Base-by-base conservation (phyloP, 768 basidiomycete species). In the Tricholoma flavovirens region DNA sequence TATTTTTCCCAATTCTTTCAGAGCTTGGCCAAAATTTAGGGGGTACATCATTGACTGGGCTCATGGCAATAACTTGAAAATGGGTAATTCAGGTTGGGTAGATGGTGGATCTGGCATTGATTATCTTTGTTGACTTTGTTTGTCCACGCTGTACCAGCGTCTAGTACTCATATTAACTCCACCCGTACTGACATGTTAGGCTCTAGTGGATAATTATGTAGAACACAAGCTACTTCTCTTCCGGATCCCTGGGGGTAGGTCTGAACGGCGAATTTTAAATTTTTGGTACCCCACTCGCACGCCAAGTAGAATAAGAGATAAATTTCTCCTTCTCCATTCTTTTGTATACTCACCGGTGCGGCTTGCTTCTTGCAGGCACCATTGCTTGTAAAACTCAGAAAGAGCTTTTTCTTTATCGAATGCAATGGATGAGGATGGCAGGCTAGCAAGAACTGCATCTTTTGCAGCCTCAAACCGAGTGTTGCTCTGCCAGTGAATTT, bases 401-500 rank as follows among this genome's bases (percentile, higher is more conserved):
- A 92, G 74, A 0, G 85, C 84, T n/a, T 72, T 70, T 67, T 93
- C 89, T 62, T 78, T 84, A 64, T 81, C 80, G 42, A 81, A 73
- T 0, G 75, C 49, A 0, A 81, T 73, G 7, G 80, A 72, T 2
- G 75, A 69, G 8, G 74, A 65, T 0, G 86, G 84, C 24, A 89
- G 75, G 53, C 82, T 76, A 8, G 74, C 65, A 11, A 90, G 74
- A 19, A 83, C 73, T 9, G 81, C 76, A 21, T 77, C 69, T 69
- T 86, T 88, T 32, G 83, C 88, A 8, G 78, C 75, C 65, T 89
- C 83, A 66, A 91, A 93, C n/a, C 90, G 84, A 9, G 78, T 75
- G 66, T 93, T 93, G 66, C 82, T 88, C 91, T 93, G 62, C n/a
- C 57, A 24, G 43, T 32, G 24, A 26, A 26, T 5, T 26, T 15